These are phyloP conservation scores for Fragosphaeria purpurea DNA, from an alignment of 2,329 filamentous ascomycete genomes.

Conservation along the genomic window DNA sequence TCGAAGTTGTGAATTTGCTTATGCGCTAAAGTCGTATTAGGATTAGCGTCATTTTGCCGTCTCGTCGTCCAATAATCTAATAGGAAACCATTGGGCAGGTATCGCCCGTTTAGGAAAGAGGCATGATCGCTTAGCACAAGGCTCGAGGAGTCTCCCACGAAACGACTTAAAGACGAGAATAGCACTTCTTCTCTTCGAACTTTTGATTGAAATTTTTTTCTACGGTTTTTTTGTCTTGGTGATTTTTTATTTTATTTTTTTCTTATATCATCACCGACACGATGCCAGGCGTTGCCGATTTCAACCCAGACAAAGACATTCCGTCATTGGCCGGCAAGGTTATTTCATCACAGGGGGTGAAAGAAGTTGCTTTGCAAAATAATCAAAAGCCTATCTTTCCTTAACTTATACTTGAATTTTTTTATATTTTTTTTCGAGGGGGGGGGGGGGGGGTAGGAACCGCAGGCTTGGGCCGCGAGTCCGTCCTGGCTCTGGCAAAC, in stretches of 20 bases:
- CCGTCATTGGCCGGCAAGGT: slow-evolving; percentile 29
- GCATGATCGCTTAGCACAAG: no score
- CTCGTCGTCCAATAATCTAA: background rate
- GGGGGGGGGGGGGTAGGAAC: no score
- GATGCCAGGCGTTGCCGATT: slow-evolving; percentile 9
- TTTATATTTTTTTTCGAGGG: no score
- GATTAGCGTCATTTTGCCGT: background rate
- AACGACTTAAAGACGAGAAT: background rate
- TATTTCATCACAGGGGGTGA: slow-evolving; percentile 36
- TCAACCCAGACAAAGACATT: slow-evolving; percentile 26
- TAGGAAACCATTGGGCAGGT: background rate
- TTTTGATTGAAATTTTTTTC: background rate
- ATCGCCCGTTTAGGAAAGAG: no score
- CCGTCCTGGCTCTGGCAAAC: slow-evolving; percentile 30
- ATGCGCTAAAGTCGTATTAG: slow-evolving; percentile 1
- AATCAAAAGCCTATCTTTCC: no score
- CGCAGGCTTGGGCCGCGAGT: slow-evolving; percentile 37
- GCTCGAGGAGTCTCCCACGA: no score
- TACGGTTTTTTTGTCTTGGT: background rate
- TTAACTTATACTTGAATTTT: background rate
- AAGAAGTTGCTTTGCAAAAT: background rate
- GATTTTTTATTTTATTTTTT: background rate
- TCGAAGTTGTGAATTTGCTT: background rate
- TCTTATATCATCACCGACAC: background rate
- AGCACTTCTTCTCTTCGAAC: background rate